phyloP scores from a whole-genome alignment of 495 filamentous ascomycete genomes.

The Penicillium taxi region DNA sequence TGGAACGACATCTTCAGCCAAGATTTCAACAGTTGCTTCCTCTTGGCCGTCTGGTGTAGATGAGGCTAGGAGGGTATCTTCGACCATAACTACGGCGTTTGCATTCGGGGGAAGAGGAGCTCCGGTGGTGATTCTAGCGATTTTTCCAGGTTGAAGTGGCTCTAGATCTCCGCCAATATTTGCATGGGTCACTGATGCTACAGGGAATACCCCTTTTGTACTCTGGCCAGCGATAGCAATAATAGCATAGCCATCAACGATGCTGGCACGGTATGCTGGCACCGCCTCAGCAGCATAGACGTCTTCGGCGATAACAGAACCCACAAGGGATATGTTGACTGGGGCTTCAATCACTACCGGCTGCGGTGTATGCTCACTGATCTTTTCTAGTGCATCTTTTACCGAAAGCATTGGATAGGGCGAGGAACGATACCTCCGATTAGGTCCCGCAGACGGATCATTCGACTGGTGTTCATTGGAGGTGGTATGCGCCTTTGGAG shows the following conservation, averaged over 20 bases:
- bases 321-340: constrained; percentile 58
- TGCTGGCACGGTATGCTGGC: constrained; percentile 89
- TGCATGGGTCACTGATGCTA: constrained; percentile 80
- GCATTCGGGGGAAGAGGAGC: constrained; percentile 84
- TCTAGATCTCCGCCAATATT: constrained; percentile 51
- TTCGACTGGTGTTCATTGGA: constrained; percentile 61
- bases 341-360: constrained; percentile 46
- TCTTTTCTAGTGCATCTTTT: constrained; percentile 64
- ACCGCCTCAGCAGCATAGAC: constrained; percentile 73
- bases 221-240: constrained; percentile 46
- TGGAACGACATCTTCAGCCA: constrained; percentile 61
- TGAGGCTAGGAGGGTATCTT: constrained; percentile 71
- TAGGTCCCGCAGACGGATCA: constrained; percentile 71
- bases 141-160: constrained; percentile 60
- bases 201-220: constrained; percentile 72
- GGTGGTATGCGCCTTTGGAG: constrained; percentile 63
- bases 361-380: constrained; percentile 59
- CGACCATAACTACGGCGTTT: constrained; percentile 93
- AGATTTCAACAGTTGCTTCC: constrained; percentile 78
- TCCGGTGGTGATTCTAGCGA: constrained; percentile 88
- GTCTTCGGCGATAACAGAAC: constrained; percentile 73
- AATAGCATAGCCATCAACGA: constrained; percentile 94
- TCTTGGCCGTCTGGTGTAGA: constrained; percentile 73
- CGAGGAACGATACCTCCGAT: constrained; percentile 67
- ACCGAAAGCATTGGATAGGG: constrained; percentile 92